Conservation (phyloP, 768 basidiomycete species). For the Tylopilus sp. region DNA sequence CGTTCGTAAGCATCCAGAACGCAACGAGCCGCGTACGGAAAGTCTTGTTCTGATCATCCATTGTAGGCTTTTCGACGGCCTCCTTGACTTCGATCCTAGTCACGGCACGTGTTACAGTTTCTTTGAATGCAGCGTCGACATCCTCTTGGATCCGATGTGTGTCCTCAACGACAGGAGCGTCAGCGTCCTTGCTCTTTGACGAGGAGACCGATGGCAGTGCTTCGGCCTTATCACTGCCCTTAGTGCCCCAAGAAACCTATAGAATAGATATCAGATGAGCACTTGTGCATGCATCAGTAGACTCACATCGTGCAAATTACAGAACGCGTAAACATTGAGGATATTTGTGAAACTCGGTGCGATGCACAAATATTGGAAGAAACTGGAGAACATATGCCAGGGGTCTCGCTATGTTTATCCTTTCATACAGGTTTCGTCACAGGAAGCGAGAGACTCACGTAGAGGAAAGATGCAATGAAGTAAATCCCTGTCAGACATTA, state of each 20-base stretch:
- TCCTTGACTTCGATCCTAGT: slow-evolving; percentile 70
- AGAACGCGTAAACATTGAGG: slow-evolving; percentile 95
- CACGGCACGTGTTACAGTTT: slow-evolving; percentile 84
- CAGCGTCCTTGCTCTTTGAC: slow-evolving; percentile 72
- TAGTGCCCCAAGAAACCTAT: slow-evolving; percentile 91
- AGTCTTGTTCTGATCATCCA: slow-evolving; percentile 89
- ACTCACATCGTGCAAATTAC: slow-evolving; percentile 86
- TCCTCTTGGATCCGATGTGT: slow-evolving; percentile 81
- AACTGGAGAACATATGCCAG: slow-evolving; percentile 97
- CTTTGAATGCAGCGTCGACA: slow-evolving; percentile 87
- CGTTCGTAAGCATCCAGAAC: slow-evolving; percentile 77
- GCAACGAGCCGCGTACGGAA: slow-evolving; percentile 89
- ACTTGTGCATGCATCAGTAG: not conserved
- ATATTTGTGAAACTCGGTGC: slow-evolving; percentile 95
- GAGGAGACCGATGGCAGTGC: slow-evolving; percentile 87
- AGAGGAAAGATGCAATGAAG: slow-evolving; percentile 78
- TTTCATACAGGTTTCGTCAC: slow-evolving; percentile 1
- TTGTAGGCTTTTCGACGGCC: slow-evolving; percentile 69
- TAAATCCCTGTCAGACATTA: slow-evolving; percentile 60
- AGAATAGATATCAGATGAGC: slow-evolving; percentile 1
- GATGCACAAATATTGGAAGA: slow-evolving; percentile 85
- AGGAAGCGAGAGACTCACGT: slow-evolving; percentile 48
- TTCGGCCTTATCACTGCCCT: slow-evolving; percentile 93
- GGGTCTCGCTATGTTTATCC: slow-evolving; percentile 73
- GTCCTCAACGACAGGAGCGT: slow-evolving; percentile 81